Base-by-base conservation (phyloP, 2,329 filamentous ascomycete species). In the Aureobasidium mangrovei region DNA sequence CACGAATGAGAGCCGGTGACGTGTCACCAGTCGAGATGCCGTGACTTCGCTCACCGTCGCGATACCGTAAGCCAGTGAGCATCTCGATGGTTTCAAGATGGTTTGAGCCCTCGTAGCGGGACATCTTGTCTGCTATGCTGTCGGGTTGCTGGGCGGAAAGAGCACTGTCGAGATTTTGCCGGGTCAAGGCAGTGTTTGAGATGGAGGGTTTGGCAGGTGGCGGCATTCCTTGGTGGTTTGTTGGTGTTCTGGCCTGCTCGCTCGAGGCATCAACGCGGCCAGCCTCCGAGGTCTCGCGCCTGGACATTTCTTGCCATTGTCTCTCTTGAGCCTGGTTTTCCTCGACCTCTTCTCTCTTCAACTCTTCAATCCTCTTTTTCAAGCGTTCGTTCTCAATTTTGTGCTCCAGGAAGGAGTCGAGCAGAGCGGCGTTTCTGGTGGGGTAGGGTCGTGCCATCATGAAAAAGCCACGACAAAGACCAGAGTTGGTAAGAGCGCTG, bases 301-400 rank as follows among this genome's bases (percentile, higher is more conserved):
- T 38, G 7, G 52, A 53, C 18, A 57, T 55, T 24, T 77, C 79
- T 40, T 74, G 66, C 75, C 80, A 84, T 42, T 83, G 77, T 58
- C 77, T 76, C 56, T 83, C 79, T 49, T 82, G 79, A 55, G 83
- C 80, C 56, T 86, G 85, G 12, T 78, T 77, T 57, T 94, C 91
- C 53, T 91, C 87, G 55, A 85, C 82, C 68, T 96, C 91, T 69
- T 96, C 91, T 58, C 81, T 79, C 61, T 87, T 88, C 53, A 96
- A 75, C 70, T 94, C 89, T 18, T 85, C 83, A 58, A 97, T 95
- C 41, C 88, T 83, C 62, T 88, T 86, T 63, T 82, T 83, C 46
- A 97, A 71, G 4, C 91, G 82, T 72, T 95, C 90, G 64, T 96
- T 95, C 69, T 96, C 91, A 53, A 95, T 91, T 70, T 96, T 96